Percentiles rank a stretch among this genome's conserved stretches.
phyloP scores from a whole-genome alignment of 495 filamentous ascomycete species.

The Halenospora varia region DNA sequence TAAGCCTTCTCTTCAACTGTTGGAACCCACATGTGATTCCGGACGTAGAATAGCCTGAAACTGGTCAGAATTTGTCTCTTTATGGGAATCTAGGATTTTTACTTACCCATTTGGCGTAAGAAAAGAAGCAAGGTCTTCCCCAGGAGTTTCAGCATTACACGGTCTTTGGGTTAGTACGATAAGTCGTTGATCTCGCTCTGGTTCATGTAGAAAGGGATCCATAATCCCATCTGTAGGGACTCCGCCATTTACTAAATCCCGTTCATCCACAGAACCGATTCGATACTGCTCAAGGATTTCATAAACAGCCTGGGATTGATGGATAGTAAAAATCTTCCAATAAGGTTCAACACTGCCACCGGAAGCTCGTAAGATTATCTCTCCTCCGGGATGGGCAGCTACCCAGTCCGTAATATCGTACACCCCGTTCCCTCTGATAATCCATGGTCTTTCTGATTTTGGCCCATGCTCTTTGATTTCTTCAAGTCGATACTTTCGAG shows the following conservation, averaged over 20 bases:
- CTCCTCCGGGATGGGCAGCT: slow-evolving; percentile 53
- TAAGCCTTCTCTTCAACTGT: slow-evolving; percentile 38
- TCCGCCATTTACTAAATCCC: slow-evolving; percentile 47
- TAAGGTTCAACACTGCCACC: slow-evolving; percentile 55
- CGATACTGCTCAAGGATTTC: slow-evolving; percentile 53
- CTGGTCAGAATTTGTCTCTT: too few relatives aligned
- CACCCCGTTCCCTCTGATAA: slow-evolving; percentile 35
- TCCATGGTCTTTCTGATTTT: slow-evolving; percentile 3
- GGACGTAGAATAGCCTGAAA: slow-evolving; percentile 58
- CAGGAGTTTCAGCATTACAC: slow-evolving; percentile 55
- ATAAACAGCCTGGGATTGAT: slow-evolving; percentile 51
- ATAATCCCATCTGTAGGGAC: slow-evolving; percentile 42
- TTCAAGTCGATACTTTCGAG: background rate
- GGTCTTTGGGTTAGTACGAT: slow-evolving; percentile 44
- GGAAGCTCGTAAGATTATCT: slow-evolving; percentile 54
- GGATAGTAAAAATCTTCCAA: slow-evolving; percentile 61
- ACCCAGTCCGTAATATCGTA: slow-evolving; percentile 60
- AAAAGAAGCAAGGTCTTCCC: slow-evolving; percentile 39
- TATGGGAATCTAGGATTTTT: too few relatives aligned
- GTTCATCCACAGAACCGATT: slow-evolving; percentile 47
- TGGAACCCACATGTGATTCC: slow-evolving; percentile 63
- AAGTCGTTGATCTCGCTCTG: slow-evolving; percentile 42
- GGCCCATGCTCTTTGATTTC: background rate
- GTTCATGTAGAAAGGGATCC: slow-evolving; percentile 53
- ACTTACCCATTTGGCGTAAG: slow-evolving; percentile 50